Evolutionary conservation across 345 rosid species (phyloP).

Genomic region (Cochlearia excelsa): DNA sequence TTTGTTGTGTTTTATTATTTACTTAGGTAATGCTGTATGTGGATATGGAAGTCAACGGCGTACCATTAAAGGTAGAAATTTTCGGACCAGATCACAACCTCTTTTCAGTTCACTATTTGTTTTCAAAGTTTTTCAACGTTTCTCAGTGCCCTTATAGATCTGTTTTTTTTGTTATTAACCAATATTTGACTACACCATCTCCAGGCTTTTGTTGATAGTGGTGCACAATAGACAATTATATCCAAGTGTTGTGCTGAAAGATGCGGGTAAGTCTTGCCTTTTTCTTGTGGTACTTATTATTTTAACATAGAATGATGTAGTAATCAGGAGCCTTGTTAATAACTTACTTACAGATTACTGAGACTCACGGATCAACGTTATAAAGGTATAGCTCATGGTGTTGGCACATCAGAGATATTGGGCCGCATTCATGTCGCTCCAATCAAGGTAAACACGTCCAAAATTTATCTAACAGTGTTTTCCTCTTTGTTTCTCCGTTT

Average conservation of each 20-base stretch:
- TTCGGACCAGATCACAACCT: conserved; percentile 4
- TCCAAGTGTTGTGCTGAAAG: conserved; percentile 97
- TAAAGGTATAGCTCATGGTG: conserved; percentile 97
- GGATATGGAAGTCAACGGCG: conserved; percentile 97
- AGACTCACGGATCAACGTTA: conserved; percentile 90
- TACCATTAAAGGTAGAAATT: conserved; percentile 76
- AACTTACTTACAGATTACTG: conserved; percentile 54
- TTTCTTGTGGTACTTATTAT: conserved; percentile 9
- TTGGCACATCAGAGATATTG: conserved; percentile 95
- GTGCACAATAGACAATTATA: conserved; percentile 97
- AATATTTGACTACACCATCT: conserved; percentile 12
- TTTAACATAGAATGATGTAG: background rate
- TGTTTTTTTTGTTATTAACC: conserved; percentile 1
- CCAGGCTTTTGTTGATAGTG: conserved; percentile 98
- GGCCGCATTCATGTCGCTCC: conserved; percentile 98
- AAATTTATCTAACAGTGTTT: background rate
- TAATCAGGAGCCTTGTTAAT: conserved; percentile 3
- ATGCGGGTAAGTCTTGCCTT: conserved; percentile 61
- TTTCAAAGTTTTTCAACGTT: background rate
- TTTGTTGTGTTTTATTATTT: conserved; percentile 15
- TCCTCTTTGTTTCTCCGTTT: conserved; percentile 10
- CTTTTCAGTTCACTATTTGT: conserved; percentile 6
- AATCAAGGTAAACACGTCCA: conserved; percentile 56
- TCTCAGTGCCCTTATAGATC: background rate
- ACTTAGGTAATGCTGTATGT: conserved; percentile 90